These are phyloP conservation scores for Lactifluus subvellereus DNA, from an alignment of 768 basidiomycete genomes.

Conservation along the genomic window DNA sequence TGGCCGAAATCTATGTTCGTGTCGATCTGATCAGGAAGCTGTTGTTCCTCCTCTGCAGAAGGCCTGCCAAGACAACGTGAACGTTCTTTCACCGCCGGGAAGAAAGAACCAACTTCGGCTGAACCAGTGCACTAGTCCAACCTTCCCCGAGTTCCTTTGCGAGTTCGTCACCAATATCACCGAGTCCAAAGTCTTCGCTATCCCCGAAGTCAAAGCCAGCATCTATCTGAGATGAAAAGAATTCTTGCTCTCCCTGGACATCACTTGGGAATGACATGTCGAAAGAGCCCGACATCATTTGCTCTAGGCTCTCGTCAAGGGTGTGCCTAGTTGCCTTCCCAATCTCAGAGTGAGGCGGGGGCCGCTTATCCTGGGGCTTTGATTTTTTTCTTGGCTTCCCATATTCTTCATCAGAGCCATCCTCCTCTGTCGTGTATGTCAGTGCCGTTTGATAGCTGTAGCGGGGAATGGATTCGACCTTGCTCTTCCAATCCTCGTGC, in stretches of 20 bases:
- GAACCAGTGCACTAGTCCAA: constrained; percentile 43
- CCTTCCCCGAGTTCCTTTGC: constrained; percentile 68
- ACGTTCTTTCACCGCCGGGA: background rate
- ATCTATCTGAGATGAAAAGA: constrained; percentile 53
- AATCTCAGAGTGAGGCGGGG: constrained; percentile 37
- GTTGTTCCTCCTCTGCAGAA: constrained; percentile 3
- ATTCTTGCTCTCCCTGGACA: constrained; percentile 31
- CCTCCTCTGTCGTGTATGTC: constrained; percentile 23
- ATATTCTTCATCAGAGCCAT: constrained; percentile 47
- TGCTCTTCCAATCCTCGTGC: constrained; percentile 15
- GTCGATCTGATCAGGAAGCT: constrained; percentile 18
- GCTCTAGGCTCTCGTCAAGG: constrained; percentile 65
- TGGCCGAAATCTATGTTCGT: constrained; percentile 29
- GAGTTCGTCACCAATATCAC: constrained; percentile 64
- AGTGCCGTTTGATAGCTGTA: background rate
- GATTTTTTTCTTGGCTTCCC: constrained; percentile 31
- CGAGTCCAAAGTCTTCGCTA: constrained; percentile 52
- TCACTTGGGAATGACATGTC: constrained; percentile 50
- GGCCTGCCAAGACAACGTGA: background rate
- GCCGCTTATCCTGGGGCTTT: constrained; percentile 29
- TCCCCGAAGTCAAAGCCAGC: constrained; percentile 38
- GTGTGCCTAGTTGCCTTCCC: constrained; percentile 53
- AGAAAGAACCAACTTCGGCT: constrained; percentile 18
- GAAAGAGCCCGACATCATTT: constrained; percentile 60
- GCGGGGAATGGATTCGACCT: constrained; percentile 1